Evolutionary conservation across 1,139 yeast genomes (phyloP).

Genomic region (Blastobotrys ciferrii): DNA sequence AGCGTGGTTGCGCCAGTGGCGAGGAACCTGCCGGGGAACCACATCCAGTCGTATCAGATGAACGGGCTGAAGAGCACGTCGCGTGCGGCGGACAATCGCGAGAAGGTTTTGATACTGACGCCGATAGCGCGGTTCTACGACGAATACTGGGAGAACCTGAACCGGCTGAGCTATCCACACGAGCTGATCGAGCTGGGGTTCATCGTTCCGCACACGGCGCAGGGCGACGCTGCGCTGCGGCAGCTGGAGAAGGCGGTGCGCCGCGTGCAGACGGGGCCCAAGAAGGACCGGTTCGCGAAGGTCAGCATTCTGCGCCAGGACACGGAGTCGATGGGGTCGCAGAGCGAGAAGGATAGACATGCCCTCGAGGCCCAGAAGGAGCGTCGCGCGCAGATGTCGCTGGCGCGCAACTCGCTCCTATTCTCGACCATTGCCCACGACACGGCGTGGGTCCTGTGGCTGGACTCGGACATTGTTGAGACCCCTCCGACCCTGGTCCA

Average conservation of each 20-base stretch:
- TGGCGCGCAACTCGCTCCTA: constrained; percentile 86
- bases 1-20: constrained; percentile 41
- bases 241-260: constrained; percentile 72
- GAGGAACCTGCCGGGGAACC: constrained; percentile 66
- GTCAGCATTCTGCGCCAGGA: constrained; percentile 90
- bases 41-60: constrained; percentile 80
- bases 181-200: constrained; percentile 83
- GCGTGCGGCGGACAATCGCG: constrained; percentile 68
- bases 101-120: constrained; percentile 77
- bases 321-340: constrained; percentile 59
- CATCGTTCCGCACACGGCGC: constrained; percentile 75
- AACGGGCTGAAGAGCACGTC: constrained; percentile 70
- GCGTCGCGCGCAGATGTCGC: constrained; percentile 86
- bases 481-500: constrained; percentile 79
- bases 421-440: constrained; percentile 88
- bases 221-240: constrained; percentile 77
- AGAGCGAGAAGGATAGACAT: constrained; percentile 74
- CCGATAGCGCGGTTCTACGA: constrained; percentile 86
- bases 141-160: constrained; percentile 82
- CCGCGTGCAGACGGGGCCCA: constrained; percentile 57
- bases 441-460: constrained; percentile 94
- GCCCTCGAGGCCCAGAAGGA: constrained; percentile 75
- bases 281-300: constrained; percentile 64
- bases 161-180: constrained; percentile 76
- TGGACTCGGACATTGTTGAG: constrained; percentile 91